Conservation (phyloP, 257 asterid genomes). For the Nicotiana tomentosiformis region DNA sequence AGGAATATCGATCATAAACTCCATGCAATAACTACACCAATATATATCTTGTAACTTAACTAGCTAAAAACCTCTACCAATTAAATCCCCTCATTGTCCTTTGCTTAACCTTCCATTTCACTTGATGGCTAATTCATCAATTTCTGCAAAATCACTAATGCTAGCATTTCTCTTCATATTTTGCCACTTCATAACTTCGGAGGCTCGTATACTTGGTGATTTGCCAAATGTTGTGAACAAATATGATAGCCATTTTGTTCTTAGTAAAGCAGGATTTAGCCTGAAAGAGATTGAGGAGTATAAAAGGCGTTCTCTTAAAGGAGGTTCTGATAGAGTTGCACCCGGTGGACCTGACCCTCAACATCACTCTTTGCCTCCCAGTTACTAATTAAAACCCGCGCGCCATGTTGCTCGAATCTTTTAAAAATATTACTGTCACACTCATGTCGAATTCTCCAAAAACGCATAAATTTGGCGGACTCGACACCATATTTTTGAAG, state of each 20-base stretch:
- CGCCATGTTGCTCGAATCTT: neutral
- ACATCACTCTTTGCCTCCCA: slow-evolving; percentile 23
- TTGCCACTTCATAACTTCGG: slow-evolving; percentile 1
- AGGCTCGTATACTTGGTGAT: slow-evolving; percentile 20
- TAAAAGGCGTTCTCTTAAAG: slow-evolving; percentile 25
- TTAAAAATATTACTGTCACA: neutral
- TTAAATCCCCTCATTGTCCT: neutral
- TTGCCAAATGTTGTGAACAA: neutral
- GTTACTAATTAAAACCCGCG: neutral
- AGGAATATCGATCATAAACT: slow-evolving; percentile 14
- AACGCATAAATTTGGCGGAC: neutral
- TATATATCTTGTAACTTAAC: neutral
- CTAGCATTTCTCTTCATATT: slow-evolving; percentile 14
- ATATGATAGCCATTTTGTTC: slow-evolving; percentile 12
- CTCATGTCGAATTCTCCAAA: neutral
- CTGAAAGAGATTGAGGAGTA: slow-evolving; percentile 17
- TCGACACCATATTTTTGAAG: neutral
- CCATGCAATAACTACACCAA: slow-evolving; percentile 22
- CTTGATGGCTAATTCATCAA: slow-evolving; percentile 31
- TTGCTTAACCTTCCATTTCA: neutral
- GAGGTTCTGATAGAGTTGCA: slow-evolving; percentile 16
- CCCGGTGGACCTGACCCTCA: slow-evolving; percentile 49
- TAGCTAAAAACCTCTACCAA: neutral
- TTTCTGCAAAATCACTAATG: neutral
- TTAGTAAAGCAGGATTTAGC: slow-evolving; percentile 28